A percentile compares a stretch with the other conserved stretches of the same genome.
These are phyloP conservation scores for Lecanicillium sp. DNA, from an alignment of 2,329 filamentous ascomycete genomes.

Conservation along the genomic window DNA sequence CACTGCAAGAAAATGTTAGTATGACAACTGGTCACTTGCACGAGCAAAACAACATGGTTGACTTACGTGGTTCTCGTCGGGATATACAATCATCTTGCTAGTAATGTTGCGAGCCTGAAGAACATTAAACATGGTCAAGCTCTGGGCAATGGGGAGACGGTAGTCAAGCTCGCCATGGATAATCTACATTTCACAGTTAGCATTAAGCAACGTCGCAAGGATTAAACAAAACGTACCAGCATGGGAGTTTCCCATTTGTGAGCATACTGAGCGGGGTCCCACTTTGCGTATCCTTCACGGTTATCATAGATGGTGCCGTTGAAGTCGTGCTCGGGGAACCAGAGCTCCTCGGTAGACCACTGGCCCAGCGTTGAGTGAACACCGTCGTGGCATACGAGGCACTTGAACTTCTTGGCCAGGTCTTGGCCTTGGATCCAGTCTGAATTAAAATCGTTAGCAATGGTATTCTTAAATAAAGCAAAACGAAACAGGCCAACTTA, in stretches of 20 bases:
- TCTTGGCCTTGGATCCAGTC: constrained; percentile 87
- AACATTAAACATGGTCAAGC: constrained; percentile 76
- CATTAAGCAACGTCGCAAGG: background rate
- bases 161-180: constrained; percentile 92
- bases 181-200: constrained; percentile 23
- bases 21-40: constrained; percentile 1
- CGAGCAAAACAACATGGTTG: constrained; percentile 3
- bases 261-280: constrained; percentile 57
- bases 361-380: constrained; percentile 65
- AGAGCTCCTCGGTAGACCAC: constrained; percentile 59
- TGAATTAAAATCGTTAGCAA: constrained; percentile 14
- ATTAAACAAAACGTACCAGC: constrained; percentile 47
- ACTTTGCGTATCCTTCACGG: constrained; percentile 57
- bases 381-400: constrained; percentile 81
- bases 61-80: constrained; percentile 56
- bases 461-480: background rate
- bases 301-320: constrained; percentile 53
- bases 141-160: constrained; percentile 77
- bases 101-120: constrained; percentile 67
- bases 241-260: constrained; percentile 78
- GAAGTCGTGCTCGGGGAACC: constrained; percentile 62
- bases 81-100: constrained; percentile 72
- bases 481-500: constrained; percentile 28
- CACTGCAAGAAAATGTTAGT: too few relatives aligned
- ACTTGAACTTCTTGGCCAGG: constrained; percentile 76